phyloP scores from a whole-genome alignment of 2,329 filamentous ascomycete species.

The Endoconidiophora polonica region DNA sequence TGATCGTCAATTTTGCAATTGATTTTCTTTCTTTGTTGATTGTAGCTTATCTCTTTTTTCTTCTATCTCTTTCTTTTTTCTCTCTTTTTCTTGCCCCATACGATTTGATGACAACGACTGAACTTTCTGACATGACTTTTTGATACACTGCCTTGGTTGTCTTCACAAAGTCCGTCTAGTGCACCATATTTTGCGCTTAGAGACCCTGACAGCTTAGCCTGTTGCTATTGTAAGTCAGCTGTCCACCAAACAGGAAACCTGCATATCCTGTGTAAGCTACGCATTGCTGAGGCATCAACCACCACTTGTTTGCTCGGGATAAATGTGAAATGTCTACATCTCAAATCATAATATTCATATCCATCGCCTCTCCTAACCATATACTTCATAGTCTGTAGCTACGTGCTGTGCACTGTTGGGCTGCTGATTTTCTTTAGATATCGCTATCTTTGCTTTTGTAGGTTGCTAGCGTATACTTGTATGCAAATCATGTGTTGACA shows the following conservation, averaged over 20 bases:
- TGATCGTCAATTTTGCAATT: background rate
- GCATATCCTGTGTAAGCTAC: constrained; percentile 8
- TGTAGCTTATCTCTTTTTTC: background rate
- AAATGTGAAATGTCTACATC: background rate
- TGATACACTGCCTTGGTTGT: background rate
- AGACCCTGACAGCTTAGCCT: too few species aligned
- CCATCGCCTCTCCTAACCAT: background rate
- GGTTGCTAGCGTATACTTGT: background rate
- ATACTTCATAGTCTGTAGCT: too few species aligned
- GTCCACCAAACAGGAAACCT: constrained; percentile 1
- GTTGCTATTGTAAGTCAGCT: too few species aligned
- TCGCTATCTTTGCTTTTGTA: background rate
- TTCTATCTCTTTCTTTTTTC: constrained; percentile 5
- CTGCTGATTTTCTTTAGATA: background rate
- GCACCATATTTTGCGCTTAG: background rate
- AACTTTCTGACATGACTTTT: background rate
- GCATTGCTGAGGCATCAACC: background rate
- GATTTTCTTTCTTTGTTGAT: constrained; percentile 1
- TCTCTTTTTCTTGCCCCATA: background rate
- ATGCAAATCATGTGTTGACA: background rate
- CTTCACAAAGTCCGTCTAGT: background rate
- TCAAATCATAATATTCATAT: too few species aligned
- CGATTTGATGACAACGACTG: background rate
- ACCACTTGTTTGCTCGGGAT: background rate
- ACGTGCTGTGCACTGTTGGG: too few species aligned